A percentile compares a stretch with the other conserved stretches of the same genome.
These are phyloP conservation scores for Neohortaea acidophila DNA, from an alignment of 495 filamentous ascomycete genomes.

Conservation along the genomic window DNA sequence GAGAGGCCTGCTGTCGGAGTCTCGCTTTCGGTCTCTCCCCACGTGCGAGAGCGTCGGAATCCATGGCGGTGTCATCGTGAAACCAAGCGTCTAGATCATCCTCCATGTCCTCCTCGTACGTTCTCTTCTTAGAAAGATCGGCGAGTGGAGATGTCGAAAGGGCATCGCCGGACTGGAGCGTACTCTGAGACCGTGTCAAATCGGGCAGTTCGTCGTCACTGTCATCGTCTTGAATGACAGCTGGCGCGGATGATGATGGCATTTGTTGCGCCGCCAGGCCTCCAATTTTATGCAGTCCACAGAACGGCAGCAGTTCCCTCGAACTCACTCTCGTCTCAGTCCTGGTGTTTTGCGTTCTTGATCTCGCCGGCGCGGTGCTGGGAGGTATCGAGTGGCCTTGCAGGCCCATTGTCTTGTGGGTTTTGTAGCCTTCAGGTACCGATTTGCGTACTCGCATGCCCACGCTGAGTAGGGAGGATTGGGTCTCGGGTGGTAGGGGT, in stretches of 20 bases:
- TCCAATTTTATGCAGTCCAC: constrained; percentile 53
- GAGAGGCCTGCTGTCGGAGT: constrained; percentile 12
- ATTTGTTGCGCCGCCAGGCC: constrained; percentile 34
- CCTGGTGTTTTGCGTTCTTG: constrained; percentile 17
- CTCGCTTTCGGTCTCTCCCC: no score
- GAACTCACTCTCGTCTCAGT: constrained; percentile 9
- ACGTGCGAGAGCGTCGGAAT: no score
- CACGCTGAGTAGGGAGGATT: constrained; percentile 66
- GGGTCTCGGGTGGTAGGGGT: constrained; percentile 37
- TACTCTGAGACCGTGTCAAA: constrained; percentile 10
- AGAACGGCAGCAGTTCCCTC: constrained; percentile 56
- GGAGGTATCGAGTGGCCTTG: constrained; percentile 15
- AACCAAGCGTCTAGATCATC: constrained; percentile 20
- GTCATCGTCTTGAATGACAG: constrained; percentile 11
- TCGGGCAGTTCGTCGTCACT: constrained; percentile 6
- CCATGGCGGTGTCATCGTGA: constrained; percentile 15
- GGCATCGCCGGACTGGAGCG: constrained; percentile 2
- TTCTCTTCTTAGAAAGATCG: constrained; percentile 17
- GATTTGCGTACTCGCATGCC: constrained; percentile 89
- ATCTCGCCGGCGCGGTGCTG: constrained; percentile 10
- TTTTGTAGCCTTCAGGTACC: constrained; percentile 85
- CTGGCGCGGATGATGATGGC: constrained; percentile 10
- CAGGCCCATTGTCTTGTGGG: constrained; percentile 29
- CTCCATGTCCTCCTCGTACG: constrained; percentile 15
- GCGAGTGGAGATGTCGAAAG: no score